Conservation (phyloP, 2,329 filamentous ascomycete species). For the Teratosphaeria viscida region DNA sequence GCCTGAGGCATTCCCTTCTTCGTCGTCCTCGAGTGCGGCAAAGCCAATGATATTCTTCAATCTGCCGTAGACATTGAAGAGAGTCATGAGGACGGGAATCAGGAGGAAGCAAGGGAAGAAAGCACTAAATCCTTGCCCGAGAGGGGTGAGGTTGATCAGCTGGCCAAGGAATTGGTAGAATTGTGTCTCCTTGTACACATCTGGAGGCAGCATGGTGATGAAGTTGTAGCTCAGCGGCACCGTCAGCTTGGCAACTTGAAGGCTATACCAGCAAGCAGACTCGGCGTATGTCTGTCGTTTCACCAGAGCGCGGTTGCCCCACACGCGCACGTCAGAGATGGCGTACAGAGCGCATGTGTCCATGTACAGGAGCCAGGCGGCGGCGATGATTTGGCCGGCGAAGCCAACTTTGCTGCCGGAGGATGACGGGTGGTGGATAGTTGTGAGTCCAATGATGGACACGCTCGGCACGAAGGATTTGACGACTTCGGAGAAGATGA, state of each 20-base stretch:
- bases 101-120: constrained; percentile 84
- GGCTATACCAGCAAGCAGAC: constrained; percentile 89
- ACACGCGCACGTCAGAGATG: constrained; percentile 90
- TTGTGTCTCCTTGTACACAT: constrained; percentile 63
- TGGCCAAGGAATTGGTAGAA: constrained; percentile 83
- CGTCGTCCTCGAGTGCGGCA: constrained; percentile 57
- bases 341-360: constrained; percentile 77
- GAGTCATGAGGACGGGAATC: constrained; percentile 70
- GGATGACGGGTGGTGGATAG: constrained; percentile 65
- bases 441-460: constrained; percentile 57
- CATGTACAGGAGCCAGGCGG: constrained; percentile 93
- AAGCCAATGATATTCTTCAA: constrained; percentile 70
- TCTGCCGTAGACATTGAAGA: constrained; percentile 82
- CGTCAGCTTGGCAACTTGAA: constrained; percentile 83
- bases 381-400: constrained; percentile 72
- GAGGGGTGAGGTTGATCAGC: constrained; percentile 69
- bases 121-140: constrained; percentile 76
- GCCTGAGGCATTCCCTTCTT: constrained; percentile 52
- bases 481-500: constrained; percentile 90
- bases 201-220: constrained; percentile 69
- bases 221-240: constrained; percentile 96
- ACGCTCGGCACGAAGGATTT: constrained; percentile 69
- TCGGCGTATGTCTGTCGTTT: constrained; percentile 85
- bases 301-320: constrained; percentile 87
- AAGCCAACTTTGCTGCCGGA: constrained; percentile 68